Base-by-base conservation (phyloP, 306 rosid genomes). In the Cercis canadensis region DNA sequence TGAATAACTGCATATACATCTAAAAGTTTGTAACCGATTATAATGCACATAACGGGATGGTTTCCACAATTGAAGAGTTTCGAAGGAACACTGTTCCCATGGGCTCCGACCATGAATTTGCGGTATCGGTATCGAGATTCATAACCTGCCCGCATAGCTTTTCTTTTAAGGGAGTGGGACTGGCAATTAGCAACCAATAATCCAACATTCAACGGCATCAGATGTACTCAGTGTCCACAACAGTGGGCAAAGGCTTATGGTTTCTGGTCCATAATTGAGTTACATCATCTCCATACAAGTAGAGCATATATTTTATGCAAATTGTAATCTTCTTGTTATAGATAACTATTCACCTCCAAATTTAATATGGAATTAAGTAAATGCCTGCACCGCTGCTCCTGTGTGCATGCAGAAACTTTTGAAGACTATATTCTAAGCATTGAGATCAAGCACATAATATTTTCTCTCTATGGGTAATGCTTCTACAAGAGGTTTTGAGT, bases 81-180 rank as follows among this genome's bases (percentile, higher is more conserved):
- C 18, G 57, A 47, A 75, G 62, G 75, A 63, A 78, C 75, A 75
- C 13, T 85, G 87, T 80, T 79, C 75, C 79, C 79, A 47, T 71
- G 17, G 61, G 58, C 50, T 78, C 83, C 88, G 78, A 78, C 87
- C 85, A 83, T 65, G 74, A 78, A 81, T 57, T 76, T 77, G 73
- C 82, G 88, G 83, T 17, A 76, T 85, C 82, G 88, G 83, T 17
- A 76, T 85, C 82, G 88, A 81, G 83, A 85, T 78, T 62, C 86
- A 81, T 81, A 65, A 65, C 37, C 57, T 66, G 33, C 54, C 59
- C 46, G 69, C 80, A 46, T 31, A 15, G 52, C 75, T 55, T 59
- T 80, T 69, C 78, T 65, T 83, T 80, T 74, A 62, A 75, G 79
- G 57, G 47, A 74, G 43, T 59, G 66, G 69, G 32, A 63, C 24